Percentiles rank a stretch among this genome's conserved stretches.
Evolutionary conservation across 1,139 yeast genomes (phyloP).

Genomic region (Scheffersomyces stambukii): DNA sequence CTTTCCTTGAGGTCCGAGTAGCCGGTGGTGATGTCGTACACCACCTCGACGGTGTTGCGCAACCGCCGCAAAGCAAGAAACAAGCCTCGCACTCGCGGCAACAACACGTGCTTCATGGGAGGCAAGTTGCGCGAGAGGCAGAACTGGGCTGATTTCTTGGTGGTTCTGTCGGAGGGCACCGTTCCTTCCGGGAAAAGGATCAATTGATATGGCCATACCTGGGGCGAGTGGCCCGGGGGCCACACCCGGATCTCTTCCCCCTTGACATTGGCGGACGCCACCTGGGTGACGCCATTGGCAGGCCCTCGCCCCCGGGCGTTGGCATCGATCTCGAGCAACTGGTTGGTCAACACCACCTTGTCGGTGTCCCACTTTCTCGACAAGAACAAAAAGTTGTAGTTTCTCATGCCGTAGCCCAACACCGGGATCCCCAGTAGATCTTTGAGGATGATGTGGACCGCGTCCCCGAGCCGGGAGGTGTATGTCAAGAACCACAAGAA

Average conservation of each 20-base stretch:
- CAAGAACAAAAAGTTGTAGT: slow-evolving; percentile 73
- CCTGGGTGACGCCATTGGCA: slow-evolving; percentile 40
- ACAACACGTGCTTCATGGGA: slow-evolving; percentile 56
- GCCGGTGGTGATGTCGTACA: slow-evolving; percentile 82
- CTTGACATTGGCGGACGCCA: slow-evolving; percentile 18
- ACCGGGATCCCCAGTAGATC: slow-evolving; percentile 73
- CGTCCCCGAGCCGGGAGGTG: slow-evolving; percentile 59
- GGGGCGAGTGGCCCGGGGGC: slow-evolving; percentile 32
- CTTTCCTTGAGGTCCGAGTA: slow-evolving; percentile 64
- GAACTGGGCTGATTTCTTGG: slow-evolving; percentile 51
- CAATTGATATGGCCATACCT: slow-evolving; percentile 48
- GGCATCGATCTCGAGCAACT: slow-evolving; percentile 53
- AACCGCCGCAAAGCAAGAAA: slow-evolving; percentile 61
- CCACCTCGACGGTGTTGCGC: slow-evolving; percentile 54
- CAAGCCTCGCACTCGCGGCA: slow-evolving; percentile 82
- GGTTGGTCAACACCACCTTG: slow-evolving; percentile 52
- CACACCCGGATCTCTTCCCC: slow-evolving; percentile 18
- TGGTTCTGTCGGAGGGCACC: slow-evolving; percentile 67
- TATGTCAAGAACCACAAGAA: slow-evolving; percentile 86
- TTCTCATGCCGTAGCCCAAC: slow-evolving; percentile 83
- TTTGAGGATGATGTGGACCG: slow-evolving; percentile 73
- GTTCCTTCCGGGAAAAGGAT: slow-evolving; percentile 95
- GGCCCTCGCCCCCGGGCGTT: slow-evolving; percentile 51
- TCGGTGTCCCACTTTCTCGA: slow-evolving; percentile 84
- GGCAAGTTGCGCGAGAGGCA: slow-evolving; percentile 49